Evolutionary conservation across 129 eudicot genomes (phyloP), one percentile per base, ranked within the genome.

Genomic region (Helichrysum umbraculigerum): DNA sequence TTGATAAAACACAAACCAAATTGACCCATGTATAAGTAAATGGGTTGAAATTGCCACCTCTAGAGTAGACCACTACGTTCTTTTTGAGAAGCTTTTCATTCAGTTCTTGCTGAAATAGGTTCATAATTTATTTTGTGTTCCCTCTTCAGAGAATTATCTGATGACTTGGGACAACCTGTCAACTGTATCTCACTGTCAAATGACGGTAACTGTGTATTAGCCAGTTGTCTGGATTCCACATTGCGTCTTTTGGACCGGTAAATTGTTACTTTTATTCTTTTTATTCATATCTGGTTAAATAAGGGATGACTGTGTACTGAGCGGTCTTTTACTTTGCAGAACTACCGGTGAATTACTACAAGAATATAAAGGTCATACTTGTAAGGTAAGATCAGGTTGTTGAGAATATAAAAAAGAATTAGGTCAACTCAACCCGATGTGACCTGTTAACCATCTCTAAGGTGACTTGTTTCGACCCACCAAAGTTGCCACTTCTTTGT

Each of bases 151-250:
- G 98, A 94, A 84, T 85, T 86, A 77, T 94, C 97, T 63, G 98
- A 94, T 74, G 79, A 89, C 70, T 82, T 91, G 85, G 98, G 98
- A 66, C 97, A 91, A 71, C 92, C 98, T 64, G 97, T 94, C 66
- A 94, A 94, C 81, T 94, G 98, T 68, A 94, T 94, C 72, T 84
- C 98, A 58, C 85, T 94, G 58, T 94, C 98, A 75, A 91, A 94
- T 75, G 98, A 94, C 70, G 90, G 93, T 34, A 91, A 94, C 80
- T 94, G 98, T 80, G 82, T 94, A 39, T 85, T 94, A 85, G 97
- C 97, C 66, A 91, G 93, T 77, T 94, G 98, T 77, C 87, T 94
- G 57, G 98, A 94, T 84, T 94, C 98, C 39, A 91, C 97, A 70
- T 68, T 94, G 33, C 92, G 98, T 64, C 98, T 94, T 66, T 71